phyloP scores from a whole-genome alignment of 805 yeast genomes.

The Candida vaughaniae region DNA sequence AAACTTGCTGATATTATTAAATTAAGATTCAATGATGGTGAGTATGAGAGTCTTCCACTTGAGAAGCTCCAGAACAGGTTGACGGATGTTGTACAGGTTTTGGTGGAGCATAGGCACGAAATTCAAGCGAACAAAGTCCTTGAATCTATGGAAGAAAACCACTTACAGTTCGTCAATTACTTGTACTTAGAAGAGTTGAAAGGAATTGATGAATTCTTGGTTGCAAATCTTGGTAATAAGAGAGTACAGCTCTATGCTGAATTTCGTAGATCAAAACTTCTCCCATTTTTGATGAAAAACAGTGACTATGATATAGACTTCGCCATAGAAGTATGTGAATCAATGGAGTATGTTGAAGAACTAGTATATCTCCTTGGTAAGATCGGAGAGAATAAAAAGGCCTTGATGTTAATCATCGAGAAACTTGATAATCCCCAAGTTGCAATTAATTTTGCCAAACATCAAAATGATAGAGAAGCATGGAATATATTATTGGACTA shows the following conservation, averaged over 20 bases:
- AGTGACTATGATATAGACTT: constrained; percentile 62
- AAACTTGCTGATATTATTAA: constrained; percentile 52
- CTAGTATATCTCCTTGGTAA: constrained; percentile 78
- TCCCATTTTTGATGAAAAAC: constrained; percentile 60
- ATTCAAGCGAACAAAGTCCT: constrained; percentile 55
- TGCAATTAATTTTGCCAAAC: constrained; percentile 78
- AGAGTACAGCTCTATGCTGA: constrained; percentile 64
- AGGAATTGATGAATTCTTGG: constrained; percentile 52
- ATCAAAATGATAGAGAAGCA: constrained; percentile 66
- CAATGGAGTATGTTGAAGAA: constrained; percentile 57
- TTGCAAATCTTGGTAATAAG: constrained; percentile 62
- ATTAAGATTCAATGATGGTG: constrained; percentile 36
- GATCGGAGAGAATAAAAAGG: constrained; percentile 76
- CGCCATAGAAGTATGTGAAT: constrained; percentile 69
- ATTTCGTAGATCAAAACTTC: constrained; percentile 53
- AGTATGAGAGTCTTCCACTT: constrained; percentile 41
- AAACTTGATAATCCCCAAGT: constrained; percentile 72
- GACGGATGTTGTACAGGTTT: constrained; percentile 46
- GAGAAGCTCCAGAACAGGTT: constrained; percentile 40
- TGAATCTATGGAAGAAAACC: constrained; percentile 39
- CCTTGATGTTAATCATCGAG: constrained; percentile 73
- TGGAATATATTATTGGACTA: constrained; percentile 76
- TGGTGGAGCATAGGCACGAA: constrained; percentile 67
- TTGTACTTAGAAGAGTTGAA: constrained; percentile 64
- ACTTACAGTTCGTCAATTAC: constrained; percentile 53